Base-by-base conservation (phyloP, 345 rosid species). In the Brassica cretica region DNA sequence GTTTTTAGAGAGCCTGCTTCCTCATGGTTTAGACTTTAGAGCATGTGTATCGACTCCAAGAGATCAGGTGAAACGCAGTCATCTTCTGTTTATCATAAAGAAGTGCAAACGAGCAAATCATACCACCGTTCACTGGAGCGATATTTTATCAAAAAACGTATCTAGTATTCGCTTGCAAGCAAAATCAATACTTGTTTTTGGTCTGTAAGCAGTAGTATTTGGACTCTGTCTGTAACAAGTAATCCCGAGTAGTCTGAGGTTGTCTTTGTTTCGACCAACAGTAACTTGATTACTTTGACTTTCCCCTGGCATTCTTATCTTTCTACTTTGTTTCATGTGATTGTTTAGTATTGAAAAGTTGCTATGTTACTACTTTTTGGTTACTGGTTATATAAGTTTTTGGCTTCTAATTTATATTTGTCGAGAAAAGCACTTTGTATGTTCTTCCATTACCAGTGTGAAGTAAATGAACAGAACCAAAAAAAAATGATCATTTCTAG, bases 111-210 rank as follows among this genome's bases (percentile, higher is more conserved):
- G 64, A 46, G 55, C 55, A 46, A 69, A 68, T 49, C 15, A 32
- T 21, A 25, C 9, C 56, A 21, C 24, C 24, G 24, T 21, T 60
- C 56, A 41, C n/a, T 60, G 60, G 11, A 32, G 32, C 2, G 64
- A 49, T 72, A 72, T 30, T 44, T 46, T 33, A 66, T 30, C 46
- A 19, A 74, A 60, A 21, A 21, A 21, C 78, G n/a, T 19, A 73
- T 73, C 37, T 63, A 8, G 37, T 73, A 60, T 61, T 60, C 66
- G 21, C 51, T 78, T 68, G 70, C 66, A 68, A 79, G 74, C 16
- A 61, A 73, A 63, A 14, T 27, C 49, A 37, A 27, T 33, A 25
- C 61, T 49, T 68, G 60, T 62, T 60, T 72, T 49, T 33, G 61
- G 74, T 68, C 60, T 51, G 71, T 49, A 68, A 25, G 69, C 51